Percentiles rank a stretch among this genome's conserved stretches.
phyloP scores from a whole-genome alignment of 2,329 filamentous ascomycete species.

The Malbranchea zuffiana region DNA sequence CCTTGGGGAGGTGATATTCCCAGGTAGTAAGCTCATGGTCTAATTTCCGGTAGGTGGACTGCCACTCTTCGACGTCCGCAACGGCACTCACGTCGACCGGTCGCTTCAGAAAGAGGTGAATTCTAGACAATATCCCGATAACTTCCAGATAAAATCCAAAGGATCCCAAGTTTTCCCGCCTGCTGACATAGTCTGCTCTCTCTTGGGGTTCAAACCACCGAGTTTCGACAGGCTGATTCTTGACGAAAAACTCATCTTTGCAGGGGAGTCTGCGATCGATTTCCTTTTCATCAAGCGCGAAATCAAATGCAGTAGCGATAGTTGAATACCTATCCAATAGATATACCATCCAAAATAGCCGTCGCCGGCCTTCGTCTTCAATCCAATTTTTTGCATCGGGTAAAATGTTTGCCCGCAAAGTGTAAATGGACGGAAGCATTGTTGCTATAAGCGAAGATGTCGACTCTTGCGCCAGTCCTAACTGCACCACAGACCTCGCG shows the following conservation, averaged over 20 bases:
- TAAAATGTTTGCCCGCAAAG: conserved; percentile 70
- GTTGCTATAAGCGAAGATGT: conserved; percentile 70
- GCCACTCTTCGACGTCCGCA: conserved; percentile 81
- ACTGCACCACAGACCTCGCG: conserved; percentile 75
- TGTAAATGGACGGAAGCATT: conserved; percentile 76
- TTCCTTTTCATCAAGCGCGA: conserved; percentile 77
- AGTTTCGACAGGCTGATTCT: conserved; percentile 74
- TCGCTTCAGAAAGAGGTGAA: conserved; percentile 79
- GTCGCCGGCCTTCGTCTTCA: conserved; percentile 73
- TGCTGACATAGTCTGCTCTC: conserved; percentile 52
- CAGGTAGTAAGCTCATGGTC: conserved; percentile 69
- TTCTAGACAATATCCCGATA: conserved; percentile 71
- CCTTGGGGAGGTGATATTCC: conserved; percentile 71
- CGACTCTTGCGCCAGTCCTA: conserved; percentile 73
- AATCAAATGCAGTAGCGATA: conserved; percentile 83
- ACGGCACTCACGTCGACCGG: conserved; percentile 79
- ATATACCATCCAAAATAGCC: conserved; percentile 92
- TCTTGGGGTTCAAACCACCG: conserved; percentile 58
- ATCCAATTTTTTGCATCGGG: conserved; percentile 76
- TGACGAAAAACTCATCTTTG: conserved; percentile 73
- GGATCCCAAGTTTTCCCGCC: conserved; percentile 70
- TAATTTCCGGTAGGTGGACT: conserved; percentile 72
- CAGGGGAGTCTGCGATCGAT: conserved; percentile 81
- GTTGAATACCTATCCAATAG: conserved; percentile 82
- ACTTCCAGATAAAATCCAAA: conserved; percentile 90